Evolutionary conservation across 192 early-diverging fungal species (phyloP), one percentile per base, ranked within the genome.

Genomic region (Coemansia sp.): DNA sequence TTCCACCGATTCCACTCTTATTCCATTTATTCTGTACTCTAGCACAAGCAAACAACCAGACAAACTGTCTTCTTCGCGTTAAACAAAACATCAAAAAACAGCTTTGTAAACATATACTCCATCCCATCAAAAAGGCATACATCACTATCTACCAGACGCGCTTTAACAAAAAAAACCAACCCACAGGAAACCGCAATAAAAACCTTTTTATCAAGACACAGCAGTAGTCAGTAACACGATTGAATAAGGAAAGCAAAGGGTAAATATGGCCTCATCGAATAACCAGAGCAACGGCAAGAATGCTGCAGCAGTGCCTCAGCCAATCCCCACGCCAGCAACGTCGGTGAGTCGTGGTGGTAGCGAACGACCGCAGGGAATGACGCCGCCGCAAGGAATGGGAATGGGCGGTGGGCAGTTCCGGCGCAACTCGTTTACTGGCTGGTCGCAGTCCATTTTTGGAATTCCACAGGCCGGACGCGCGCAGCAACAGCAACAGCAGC

Each of bases 391-490:
- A 32, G 49, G 60, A n/a, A 41, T 49, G 41, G 49, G 26, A 26
- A 26, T 26, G 26, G 26, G 26, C 26, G 26, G 65, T 11, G 65
- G 18, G 22, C 62, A 62, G 61, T 43, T 39, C 48, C 74, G 74
- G 46, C 74, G 74, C 62, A 77, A 67, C 74, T 71, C 74, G 42
- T 77, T 71, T 48, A 55, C 65, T 21, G 74, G 69, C 40, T 77
- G 74, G 74, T 49, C 74, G 26, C 69, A 67, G 65, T 66, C 74
- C 40, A 41, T 77, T 26, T 77, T 77, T 67, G 65, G 69, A 21
- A 57, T 69, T 6, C 47, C 71, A 12, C 39, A 67, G 4, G 41
- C 36, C 41, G 26, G 16, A 32, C 63, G 66, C 55, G 39, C 57
- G 13, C 56, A 52, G 12, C 49, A 52, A 45, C 42, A 45, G 42